These are phyloP conservation scores for Ogataea ramenticola DNA, from an alignment of 805 yeast genomes.

Conservation along the genomic window DNA sequence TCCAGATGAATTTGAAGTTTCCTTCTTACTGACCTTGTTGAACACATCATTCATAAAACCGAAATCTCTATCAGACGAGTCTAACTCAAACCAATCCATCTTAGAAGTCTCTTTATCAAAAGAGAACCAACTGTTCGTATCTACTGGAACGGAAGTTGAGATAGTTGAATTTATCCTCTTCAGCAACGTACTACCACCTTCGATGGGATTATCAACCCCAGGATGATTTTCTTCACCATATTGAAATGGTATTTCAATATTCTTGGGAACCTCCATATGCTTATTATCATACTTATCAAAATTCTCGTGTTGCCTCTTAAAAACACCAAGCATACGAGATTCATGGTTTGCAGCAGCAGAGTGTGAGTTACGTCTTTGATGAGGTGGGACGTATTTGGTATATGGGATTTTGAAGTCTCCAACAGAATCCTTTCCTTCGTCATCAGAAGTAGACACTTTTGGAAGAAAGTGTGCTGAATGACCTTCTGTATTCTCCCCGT, in stretches of 20 bases:
- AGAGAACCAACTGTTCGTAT: constrained; percentile 11
- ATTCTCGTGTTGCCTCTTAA: constrained; percentile 7
- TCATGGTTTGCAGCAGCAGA: constrained; percentile 14
- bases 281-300: not conserved
- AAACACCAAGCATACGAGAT: constrained; percentile 8
- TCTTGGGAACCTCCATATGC: not conserved
- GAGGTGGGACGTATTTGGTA: constrained; percentile 44
- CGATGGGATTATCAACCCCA: not conserved
- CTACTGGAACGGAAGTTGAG: constrained; percentile 31
- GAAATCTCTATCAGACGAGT: not conserved
- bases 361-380: constrained; percentile 37
- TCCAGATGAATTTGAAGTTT: not conserved
- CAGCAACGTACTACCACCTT: not conserved
- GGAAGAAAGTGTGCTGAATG: constrained; percentile 7
- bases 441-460: not conserved
- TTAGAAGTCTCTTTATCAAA: constrained; percentile 2
- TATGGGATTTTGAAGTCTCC: constrained; percentile 1
- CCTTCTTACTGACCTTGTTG: not conserved
- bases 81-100: not conserved
- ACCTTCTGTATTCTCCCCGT: constrained; percentile 1
- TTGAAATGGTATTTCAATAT: not conserved
- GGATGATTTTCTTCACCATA: not conserved
- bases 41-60: not conserved
- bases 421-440: not conserved
- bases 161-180: not conserved